Conservation (phyloP, 2,329 filamentous ascomycete species). For the Fusarium torulosum region DNA sequence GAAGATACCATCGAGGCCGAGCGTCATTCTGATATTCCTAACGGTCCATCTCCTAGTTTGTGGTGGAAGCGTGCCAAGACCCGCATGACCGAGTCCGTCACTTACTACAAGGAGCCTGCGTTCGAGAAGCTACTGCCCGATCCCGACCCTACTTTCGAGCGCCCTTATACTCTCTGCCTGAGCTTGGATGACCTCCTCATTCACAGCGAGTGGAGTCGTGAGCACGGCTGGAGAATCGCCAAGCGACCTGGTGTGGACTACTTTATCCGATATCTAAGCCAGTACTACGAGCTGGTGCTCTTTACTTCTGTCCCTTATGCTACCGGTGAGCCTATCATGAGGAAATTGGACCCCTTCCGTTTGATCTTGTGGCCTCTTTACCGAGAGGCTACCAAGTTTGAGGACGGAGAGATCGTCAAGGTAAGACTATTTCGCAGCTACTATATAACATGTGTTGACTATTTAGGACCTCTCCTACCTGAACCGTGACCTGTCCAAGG, state of each 20-base stretch:
- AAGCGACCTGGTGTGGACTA: conserved; percentile 97
- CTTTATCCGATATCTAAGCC: conserved; percentile 94
- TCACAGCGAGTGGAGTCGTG: conserved; percentile 93
- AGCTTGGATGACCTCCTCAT: conserved; percentile 94
- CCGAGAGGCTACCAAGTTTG: conserved; percentile 96
- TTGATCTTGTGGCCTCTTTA: conserved; percentile 96
- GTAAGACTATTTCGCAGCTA: conserved; percentile 60
- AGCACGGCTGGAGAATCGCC: conserved; percentile 94
- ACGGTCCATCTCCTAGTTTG: conserved; percentile 79
- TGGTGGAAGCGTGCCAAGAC: conserved; percentile 87
- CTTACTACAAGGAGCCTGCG: conserved; percentile 95
- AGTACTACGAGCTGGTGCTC: conserved; percentile 97
- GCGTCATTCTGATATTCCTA: conserved; percentile 77
- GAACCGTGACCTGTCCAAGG: conserved; percentile 94
- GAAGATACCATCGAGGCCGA: conserved; percentile 81
- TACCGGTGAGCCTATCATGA: conserved; percentile 87
- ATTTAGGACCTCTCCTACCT: conserved; percentile 92
- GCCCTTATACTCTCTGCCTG: conserved; percentile 92
- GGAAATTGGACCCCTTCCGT: conserved; percentile 94
- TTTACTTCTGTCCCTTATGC: conserved; percentile 91
- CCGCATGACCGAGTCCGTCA: conserved; percentile 79
- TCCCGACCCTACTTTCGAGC: conserved; percentile 80
- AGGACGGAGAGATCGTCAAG: conserved; percentile 97
- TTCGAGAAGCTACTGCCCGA: conserved; percentile 94
- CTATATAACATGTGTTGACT: conserved; percentile 30